A percentile compares a stretch with the other conserved stretches of the same genome.
Conservation (phyloP, 1,284 basidiomycete genomes). For the Apiotrichum montevideense region DNA sequence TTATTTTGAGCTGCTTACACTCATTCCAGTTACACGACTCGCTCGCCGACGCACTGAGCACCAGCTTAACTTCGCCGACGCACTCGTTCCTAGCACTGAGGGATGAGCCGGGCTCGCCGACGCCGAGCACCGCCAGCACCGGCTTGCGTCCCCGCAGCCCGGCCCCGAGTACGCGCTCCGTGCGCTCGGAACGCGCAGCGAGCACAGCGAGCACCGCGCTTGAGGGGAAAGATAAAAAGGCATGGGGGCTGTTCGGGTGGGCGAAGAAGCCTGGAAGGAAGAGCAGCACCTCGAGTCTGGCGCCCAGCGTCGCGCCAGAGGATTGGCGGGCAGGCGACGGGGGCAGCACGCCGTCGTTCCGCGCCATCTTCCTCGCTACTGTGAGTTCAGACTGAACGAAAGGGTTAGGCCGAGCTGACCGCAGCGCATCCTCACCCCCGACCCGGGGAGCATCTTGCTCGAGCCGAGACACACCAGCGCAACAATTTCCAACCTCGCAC, state of each 20-base stretch:
- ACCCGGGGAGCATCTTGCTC: constrained; percentile 65
- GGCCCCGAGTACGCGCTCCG: background rate
- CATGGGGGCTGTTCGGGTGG: constrained; percentile 14
- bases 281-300: constrained; percentile 7
- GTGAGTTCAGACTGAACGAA: constrained; percentile 18
- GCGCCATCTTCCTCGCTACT: constrained; percentile 43
- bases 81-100: background rate
- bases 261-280: constrained; percentile 9
- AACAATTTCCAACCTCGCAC: constrained; percentile 61
- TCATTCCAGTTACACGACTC: constrained; percentile 11
- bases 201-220: background rate
- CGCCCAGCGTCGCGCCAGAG: constrained; percentile 25
- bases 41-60: constrained; percentile 14
- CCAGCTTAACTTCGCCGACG: constrained; percentile 11
- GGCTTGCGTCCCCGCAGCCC: constrained; percentile 4
- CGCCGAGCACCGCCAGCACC: background rate
- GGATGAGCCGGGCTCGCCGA: background rate
- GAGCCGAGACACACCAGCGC: constrained; percentile 61
- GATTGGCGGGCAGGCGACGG: constrained; percentile 39
- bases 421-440: constrained; percentile 72
- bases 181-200: background rate
- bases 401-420: too few species aligned
- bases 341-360: constrained; percentile 37
- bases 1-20: background rate
- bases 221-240: background rate